Conservation (phyloP, 2,329 filamentous ascomycete species). For the Pseudocercospora fuligena region DNA sequence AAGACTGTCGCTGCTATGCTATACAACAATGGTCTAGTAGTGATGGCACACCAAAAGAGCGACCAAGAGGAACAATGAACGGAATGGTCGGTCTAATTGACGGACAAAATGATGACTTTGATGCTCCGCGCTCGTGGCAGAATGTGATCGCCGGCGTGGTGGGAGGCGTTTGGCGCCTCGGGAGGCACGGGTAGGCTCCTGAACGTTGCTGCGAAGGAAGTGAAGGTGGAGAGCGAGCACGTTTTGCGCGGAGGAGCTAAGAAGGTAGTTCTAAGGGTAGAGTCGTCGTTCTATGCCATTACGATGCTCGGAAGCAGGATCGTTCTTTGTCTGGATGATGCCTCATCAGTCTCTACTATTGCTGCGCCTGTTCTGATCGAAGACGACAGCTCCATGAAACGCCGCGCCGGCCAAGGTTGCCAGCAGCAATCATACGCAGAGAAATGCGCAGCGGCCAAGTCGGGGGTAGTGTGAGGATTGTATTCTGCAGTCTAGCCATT, state of each 20-base stretch:
- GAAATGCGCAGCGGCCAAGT: neutral
- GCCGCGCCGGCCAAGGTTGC: neutral
- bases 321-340: neutral
- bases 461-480: neutral
- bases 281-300: neutral
- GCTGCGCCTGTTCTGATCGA: neutral
- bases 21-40: slow-evolving; percentile 5
- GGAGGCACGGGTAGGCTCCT: slow-evolving; percentile 3
- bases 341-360: neutral
- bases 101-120: neutral
- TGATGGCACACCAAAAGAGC: neutral
- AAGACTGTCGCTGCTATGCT: neutral
- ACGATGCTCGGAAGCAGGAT: neutral
- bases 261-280: neutral
- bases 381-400: neutral
- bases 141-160: slow-evolving; percentile 1
- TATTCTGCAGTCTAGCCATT: slow-evolving; percentile 1
- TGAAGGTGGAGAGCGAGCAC: neutral
- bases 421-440: neutral
- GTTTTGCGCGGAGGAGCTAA: neutral
- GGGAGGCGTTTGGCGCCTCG: slow-evolving; percentile 8
- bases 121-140: slow-evolving; percentile 1
- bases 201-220: slow-evolving; percentile 2
- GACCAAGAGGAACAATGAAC: neutral
- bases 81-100: neutral